Percentiles rank a stretch among this genome's conserved stretches.
Evolutionary conservation across 1,139 yeast species (phyloP).

Genomic region (Kurtzmaniella quercitrusa): DNA sequence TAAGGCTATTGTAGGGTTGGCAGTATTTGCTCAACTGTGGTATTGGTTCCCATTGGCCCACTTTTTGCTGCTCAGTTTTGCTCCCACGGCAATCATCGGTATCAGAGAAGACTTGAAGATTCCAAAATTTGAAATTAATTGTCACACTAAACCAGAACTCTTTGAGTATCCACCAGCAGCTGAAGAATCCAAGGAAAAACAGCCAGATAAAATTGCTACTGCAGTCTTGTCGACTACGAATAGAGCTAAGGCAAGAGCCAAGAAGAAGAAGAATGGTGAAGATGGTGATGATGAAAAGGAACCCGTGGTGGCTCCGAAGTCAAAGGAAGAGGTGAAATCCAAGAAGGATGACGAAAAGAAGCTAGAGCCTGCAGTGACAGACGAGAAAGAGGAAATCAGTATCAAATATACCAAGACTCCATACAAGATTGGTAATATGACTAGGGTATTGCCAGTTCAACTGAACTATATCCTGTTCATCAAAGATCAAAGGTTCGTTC

Average conservation of each 20-base stretch:
- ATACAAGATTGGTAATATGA: constrained; percentile 69
- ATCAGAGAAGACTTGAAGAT: constrained; percentile 81
- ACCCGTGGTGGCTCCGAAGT: constrained; percentile 24
- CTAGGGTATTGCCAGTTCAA: constrained; percentile 91
- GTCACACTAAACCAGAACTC: constrained; percentile 74
- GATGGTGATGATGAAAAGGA: constrained; percentile 28
- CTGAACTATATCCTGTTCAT: constrained; percentile 75
- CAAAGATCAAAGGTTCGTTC: constrained; percentile 73
- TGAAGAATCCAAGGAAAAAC: constrained; percentile 76
- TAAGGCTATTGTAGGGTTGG: constrained; percentile 88
- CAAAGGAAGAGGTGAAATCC: constrained; percentile 14
- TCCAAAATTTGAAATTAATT: constrained; percentile 77
- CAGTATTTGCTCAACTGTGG: constrained; percentile 92
- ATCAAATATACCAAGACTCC: constrained; percentile 53
- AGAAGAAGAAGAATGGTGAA: constrained; percentile 52
- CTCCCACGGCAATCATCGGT: constrained; percentile 90
- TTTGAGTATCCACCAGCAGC: constrained; percentile 90
- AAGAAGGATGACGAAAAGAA: constrained; percentile 35
- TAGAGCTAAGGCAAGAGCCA: constrained; percentile 88
- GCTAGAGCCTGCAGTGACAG: constrained; percentile 14
- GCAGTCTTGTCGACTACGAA: constrained; percentile 94
- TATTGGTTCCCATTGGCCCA: constrained; percentile 98
- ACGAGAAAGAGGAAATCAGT: constrained; percentile 25
- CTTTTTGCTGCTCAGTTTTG: constrained; percentile 84
- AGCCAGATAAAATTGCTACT: constrained; percentile 84